Percentiles rank a stretch among this genome's conserved stretches.
These are phyloP conservation scores for Angomonas deanei DNA, from an alignment of 208 protist species.

Conservation along the genomic window DNA sequence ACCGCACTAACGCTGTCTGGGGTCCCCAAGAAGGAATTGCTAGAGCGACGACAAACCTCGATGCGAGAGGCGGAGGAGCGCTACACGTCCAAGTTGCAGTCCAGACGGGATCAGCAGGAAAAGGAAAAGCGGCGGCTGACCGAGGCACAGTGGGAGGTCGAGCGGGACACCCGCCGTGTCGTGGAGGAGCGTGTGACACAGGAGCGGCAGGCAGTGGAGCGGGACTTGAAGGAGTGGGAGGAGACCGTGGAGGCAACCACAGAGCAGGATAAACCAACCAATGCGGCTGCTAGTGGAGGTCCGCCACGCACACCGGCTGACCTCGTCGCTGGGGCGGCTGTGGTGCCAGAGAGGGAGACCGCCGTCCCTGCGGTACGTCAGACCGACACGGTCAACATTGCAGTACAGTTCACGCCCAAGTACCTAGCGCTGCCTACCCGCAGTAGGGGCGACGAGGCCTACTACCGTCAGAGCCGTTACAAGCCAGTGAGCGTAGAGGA, in stretches of 20 bases:
- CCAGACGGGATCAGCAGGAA: conserved; percentile 60
- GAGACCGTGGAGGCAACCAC: conserved; percentile 3
- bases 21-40: conserved; percentile 31
- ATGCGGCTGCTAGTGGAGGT: background rate
- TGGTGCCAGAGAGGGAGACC: background rate
- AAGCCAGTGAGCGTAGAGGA: conserved; percentile 88
- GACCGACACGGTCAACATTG: conserved; percentile 66
- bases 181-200: conserved; percentile 71
- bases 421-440: conserved; percentile 68
- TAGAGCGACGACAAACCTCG: conserved; percentile 59
- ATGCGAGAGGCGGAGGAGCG: conserved; percentile 57
- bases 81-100: conserved; percentile 68
- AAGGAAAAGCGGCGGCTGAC: conserved; percentile 80
- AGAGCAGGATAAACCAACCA: background rate
- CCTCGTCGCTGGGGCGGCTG: conserved; percentile 1
- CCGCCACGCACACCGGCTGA: conserved; percentile 16
- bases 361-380: conserved; percentile 29
- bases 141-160: conserved; percentile 87
- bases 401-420: conserved; percentile 87
- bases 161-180: conserved; percentile 64
- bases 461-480: conserved; percentile 90
- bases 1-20: conserved; percentile 41
- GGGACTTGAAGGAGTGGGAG: conserved; percentile 76
- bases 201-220: conserved; percentile 59
- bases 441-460: conserved; percentile 86